Evolutionary conservation across 2,329 filamentous ascomycete species (phyloP).

Genomic region (Fusarium sp.): DNA sequence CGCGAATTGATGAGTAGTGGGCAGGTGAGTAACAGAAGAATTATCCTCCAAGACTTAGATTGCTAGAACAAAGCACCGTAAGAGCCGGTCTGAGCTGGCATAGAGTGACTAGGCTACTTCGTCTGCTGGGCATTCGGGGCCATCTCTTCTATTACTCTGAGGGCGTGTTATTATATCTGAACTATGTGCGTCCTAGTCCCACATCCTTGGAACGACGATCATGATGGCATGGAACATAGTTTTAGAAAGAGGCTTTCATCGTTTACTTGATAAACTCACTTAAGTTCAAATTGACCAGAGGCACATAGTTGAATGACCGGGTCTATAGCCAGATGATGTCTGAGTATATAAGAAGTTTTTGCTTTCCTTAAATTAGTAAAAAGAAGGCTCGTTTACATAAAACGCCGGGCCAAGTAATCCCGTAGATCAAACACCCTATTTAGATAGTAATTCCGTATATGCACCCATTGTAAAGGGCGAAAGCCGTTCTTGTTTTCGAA

Average conservation of each 20-base stretch:
- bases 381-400: neutral
- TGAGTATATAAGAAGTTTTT: neutral
- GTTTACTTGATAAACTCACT: neutral
- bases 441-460: too few species aligned
- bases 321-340: neutral
- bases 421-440: too few species aligned
- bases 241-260: neutral
- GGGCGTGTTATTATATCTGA: neutral
- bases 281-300: neutral
- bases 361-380: neutral
- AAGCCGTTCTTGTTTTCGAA: neutral
- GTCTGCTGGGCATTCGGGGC: accelerated
- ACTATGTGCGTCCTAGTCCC: neutral
- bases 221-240: neutral
- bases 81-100: neutral
- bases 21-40: neutral
- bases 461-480: neutral
- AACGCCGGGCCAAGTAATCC: neutral
- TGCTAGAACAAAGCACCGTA: accelerated
- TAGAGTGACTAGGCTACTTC: neutral
- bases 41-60: accelerated
- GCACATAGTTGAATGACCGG: neutral
- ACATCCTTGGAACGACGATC: neutral
- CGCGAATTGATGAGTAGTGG: too few species aligned
- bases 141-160: neutral